Percentiles rank a stretch among this genome's conserved stretches.
These are phyloP conservation scores for Yarrowia sp. DNA, from an alignment of 805 yeast genomes.

Conservation along the genomic window DNA sequence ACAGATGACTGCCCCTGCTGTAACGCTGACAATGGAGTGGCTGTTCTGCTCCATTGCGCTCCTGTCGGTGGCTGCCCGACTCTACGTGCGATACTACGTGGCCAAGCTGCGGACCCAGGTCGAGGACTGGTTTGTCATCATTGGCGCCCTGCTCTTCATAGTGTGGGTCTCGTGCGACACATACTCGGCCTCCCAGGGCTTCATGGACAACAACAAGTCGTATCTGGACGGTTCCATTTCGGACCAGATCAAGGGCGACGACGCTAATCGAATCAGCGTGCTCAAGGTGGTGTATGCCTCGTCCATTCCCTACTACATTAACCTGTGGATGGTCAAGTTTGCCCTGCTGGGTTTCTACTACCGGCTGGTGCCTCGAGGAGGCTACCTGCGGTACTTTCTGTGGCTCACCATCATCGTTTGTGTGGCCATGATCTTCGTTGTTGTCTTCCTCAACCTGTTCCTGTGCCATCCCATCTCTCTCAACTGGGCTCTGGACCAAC, in stretches of 20 bases:
- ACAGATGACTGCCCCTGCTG: slow-evolving; percentile 17
- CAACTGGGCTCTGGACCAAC: slow-evolving; percentile 31
- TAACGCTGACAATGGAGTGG: slow-evolving; percentile 32
- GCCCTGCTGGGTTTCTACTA: slow-evolving; percentile 33
- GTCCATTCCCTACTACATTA: slow-evolving; percentile 32
- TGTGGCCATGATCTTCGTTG: slow-evolving; percentile 26
- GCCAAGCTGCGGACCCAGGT: slow-evolving; percentile 31
- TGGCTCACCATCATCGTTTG: slow-evolving; percentile 27
- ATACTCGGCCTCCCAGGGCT: slow-evolving; percentile 29
- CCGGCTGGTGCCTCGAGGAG: slow-evolving; percentile 32
- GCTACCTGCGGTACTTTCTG: slow-evolving; percentile 30
- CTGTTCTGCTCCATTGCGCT: slow-evolving; percentile 28
- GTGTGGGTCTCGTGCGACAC: slow-evolving; percentile 33
- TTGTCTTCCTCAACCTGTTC: slow-evolving; percentile 30
- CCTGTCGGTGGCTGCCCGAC: slow-evolving; percentile 28
- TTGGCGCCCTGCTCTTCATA: slow-evolving; percentile 31
- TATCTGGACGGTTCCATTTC: slow-evolving; percentile 27
- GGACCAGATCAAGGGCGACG: slow-evolving; percentile 27
- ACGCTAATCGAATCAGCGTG: slow-evolving; percentile 21
- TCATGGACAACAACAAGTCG: slow-evolving; percentile 31
- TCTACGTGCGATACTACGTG: slow-evolving; percentile 29
- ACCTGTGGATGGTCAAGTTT: slow-evolving; percentile 33
- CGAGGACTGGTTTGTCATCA: slow-evolving; percentile 31
- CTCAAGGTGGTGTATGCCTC: slow-evolving; percentile 34
- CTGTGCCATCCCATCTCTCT: slow-evolving; percentile 33